Base-by-base conservation (phyloP, 495 filamentous ascomycete species). In the Emericellopsis terricola region DNA sequence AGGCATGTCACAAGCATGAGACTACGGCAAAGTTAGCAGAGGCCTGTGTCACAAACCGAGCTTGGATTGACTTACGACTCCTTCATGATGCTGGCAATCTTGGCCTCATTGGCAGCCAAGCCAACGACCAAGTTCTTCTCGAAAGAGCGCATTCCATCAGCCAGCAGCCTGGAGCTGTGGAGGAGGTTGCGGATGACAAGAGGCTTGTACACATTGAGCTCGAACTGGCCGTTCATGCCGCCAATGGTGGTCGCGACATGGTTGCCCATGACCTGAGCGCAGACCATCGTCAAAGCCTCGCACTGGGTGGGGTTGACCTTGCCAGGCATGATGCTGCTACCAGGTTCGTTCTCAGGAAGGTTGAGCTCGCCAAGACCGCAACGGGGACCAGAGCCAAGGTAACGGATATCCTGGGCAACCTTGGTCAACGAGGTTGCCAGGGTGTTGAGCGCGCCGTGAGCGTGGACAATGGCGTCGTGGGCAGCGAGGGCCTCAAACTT, bases 281-380 rank as follows among this genome's bases (percentile, higher is more conserved):
- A 94, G 36, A 97, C 57, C 89, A 97, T 97, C 41, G 89, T 97
- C 54, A 97, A 61, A 24, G 86, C 81, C 68, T 97, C 89, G 60
- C 83, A 92, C 62, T 97, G 89, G 17, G 89, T 97, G 21, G 89
- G 89, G 68, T 97, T 97, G 47, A 97, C 89, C 68, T 97, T 97
- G 45, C 89, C 89, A 19, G 89, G 89, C 89, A 97, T 97, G 63
- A 97, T 96, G 36, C 81, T 89, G 46, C 73, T 81, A 31, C 89
- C 89, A 13, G 89, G 89, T 68, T 97, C 89, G 60, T 97, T 97
- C 65, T 97, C 89, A 24, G 89, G 89, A 17, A 97, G 72, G 50
- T 64, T 67, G 30, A 97, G 71, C 61, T 97, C 89, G 35, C 84
- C 87, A 8, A 96, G 74, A 44, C 89, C 89, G 60, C 89, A 97